Evolutionary conservation across 352 stramenopile species (phyloP).

Genomic region (Globisporangium okanoganense): DNA sequence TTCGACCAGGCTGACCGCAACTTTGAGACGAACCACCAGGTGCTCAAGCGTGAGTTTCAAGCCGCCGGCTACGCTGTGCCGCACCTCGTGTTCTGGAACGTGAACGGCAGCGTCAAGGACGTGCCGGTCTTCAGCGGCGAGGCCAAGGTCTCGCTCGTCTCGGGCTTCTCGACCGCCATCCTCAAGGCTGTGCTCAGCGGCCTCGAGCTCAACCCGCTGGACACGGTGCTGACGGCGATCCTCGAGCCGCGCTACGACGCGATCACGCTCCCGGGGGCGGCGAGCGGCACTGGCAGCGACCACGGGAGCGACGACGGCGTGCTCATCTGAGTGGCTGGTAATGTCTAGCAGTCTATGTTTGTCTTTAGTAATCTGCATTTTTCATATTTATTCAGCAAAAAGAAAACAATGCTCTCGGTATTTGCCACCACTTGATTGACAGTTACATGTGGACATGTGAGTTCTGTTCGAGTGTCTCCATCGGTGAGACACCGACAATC

Average conservation of each 20-base stretch:
- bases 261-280: constrained; percentile 28
- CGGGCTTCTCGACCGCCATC: constrained; percentile 43
- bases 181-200: constrained; percentile 30
- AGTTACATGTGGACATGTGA: background rate
- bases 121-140: constrained; percentile 24
- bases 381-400: background rate
- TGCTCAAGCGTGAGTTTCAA: constrained; percentile 35
- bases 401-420: background rate
- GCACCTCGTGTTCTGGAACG: constrained; percentile 78
- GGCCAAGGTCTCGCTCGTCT: constrained; percentile 45
- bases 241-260: constrained; percentile 38
- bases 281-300: background rate
- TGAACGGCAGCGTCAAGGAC: constrained; percentile 38
- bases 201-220: constrained; percentile 14
- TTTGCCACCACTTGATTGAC: background rate
- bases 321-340: constrained; percentile 6
- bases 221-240: constrained; percentile 17
- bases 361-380: background rate
- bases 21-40: constrained; percentile 40
- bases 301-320: constrained; percentile 10
- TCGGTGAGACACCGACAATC: background rate
- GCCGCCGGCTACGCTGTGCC: constrained; percentile 35
- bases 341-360: background rate
- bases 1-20: constrained; percentile 33
- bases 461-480: background rate